Evolutionary conservation across 1,284 basidiomycete species (phyloP).

Genomic region (Athelia psychrophila): DNA sequence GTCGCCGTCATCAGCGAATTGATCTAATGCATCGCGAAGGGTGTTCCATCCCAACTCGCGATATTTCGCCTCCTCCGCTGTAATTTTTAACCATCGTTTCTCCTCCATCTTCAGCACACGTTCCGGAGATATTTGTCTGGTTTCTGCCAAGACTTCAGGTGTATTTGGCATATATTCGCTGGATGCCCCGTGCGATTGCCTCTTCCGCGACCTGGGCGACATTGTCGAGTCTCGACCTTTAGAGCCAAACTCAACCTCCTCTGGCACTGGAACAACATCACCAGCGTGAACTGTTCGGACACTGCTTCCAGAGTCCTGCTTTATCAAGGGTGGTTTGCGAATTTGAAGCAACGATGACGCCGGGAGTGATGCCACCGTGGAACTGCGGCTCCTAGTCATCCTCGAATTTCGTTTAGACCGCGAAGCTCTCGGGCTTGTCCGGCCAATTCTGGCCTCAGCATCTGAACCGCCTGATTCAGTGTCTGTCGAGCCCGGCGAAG

Average conservation of each 20-base stretch:
- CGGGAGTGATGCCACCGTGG: conserved; percentile 55
- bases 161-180: not conserved
- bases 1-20: conserved; percentile 69
- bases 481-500: conserved; percentile 46
- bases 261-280: conserved; percentile 6
- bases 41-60: conserved; percentile 55
- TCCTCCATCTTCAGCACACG: conserved; percentile 29
- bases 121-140: conserved; percentile 9
- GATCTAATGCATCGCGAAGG: conserved; percentile 53
- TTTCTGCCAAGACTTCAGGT: conserved; percentile 1
- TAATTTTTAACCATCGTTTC: conserved; percentile 39
- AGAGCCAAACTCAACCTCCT: conserved; percentile 4
- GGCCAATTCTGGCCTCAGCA: not conserved
- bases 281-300: conserved; percentile 63
- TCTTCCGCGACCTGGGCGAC: conserved; percentile 5
- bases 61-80: conserved; percentile 48
- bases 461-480: conserved; percentile 36
- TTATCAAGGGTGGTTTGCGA: conserved; percentile 25
- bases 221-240: conserved; percentile 1
- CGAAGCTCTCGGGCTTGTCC: not conserved
- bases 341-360: conserved; percentile 26
- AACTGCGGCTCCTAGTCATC: conserved; percentile 46
- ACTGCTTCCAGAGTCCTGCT: conserved; percentile 60
- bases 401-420: not conserved
- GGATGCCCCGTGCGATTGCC: conserved; percentile 3